These are phyloP conservation scores for Coemansia sp. DNA, from an alignment of 192 early-diverging fungal genomes.

Conservation along the genomic window DNA sequence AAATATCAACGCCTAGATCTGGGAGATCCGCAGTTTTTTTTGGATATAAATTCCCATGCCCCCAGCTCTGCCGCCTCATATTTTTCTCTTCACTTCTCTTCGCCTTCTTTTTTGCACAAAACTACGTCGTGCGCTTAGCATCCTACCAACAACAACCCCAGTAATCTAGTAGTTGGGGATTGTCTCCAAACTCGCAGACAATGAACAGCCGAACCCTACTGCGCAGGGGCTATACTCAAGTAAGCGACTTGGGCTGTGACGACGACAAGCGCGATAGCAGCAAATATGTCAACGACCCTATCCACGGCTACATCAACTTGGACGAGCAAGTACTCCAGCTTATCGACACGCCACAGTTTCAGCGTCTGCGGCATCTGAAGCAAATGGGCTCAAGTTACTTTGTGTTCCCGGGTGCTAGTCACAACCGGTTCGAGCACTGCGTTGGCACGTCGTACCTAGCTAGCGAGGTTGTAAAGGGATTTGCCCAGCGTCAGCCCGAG, in stretches of 20 bases:
- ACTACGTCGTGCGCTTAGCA: neutral
- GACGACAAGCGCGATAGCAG: neutral
- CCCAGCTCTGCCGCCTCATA: neutral
- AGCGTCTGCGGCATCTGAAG: conserved; percentile 91
- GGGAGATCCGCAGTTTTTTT: neutral
- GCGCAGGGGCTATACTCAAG: conserved; percentile 29
- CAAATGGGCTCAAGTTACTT: conserved; percentile 86
- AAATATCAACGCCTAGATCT: neutral
- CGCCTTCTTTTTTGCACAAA: neutral
- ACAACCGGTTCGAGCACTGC: conserved; percentile 97
- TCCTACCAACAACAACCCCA: neutral
- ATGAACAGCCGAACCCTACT: conserved; percentile 22
- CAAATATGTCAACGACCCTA: conserved; percentile 52
- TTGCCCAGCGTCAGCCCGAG: conserved; percentile 76
- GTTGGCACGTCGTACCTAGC: conserved; percentile 88
- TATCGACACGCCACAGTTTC: conserved; percentile 96
- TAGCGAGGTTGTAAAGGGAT: conserved; percentile 67
- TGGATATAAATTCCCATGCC: neutral
- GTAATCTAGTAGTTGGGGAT: neutral
- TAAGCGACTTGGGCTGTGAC: conserved; percentile 6
- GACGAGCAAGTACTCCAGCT: conserved; percentile 65
- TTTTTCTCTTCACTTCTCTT: neutral
- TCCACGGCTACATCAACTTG: conserved; percentile 73
- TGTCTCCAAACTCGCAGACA: neutral
- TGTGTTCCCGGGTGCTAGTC: conserved; percentile 92